Percentiles rank a stretch among this genome's conserved stretches.
These are phyloP conservation scores for Cercospora zeina DNA, from an alignment of 2,329 filamentous ascomycete genomes.

Conservation along the genomic window DNA sequence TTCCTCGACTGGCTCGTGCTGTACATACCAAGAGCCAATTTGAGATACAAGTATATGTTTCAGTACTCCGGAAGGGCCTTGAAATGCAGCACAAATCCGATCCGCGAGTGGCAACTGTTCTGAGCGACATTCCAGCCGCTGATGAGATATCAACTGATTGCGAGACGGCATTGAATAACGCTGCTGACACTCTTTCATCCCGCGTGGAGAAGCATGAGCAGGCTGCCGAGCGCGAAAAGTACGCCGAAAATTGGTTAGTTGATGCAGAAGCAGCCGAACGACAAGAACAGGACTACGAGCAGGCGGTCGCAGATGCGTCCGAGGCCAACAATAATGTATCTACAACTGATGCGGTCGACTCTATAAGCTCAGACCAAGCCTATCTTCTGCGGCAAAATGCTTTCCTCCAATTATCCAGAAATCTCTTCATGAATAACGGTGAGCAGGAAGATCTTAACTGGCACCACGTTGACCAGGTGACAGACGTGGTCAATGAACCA, in stretches of 20 bases:
- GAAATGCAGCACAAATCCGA: conserved; percentile 42
- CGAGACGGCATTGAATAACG: conserved; percentile 64
- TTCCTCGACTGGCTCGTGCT: conserved; percentile 61
- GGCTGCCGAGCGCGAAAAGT: conserved; percentile 58
- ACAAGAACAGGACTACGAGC: conserved; percentile 28
- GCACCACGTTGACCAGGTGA: conserved; percentile 54
- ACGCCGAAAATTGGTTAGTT: conserved; percentile 68
- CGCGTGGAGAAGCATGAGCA: conserved; percentile 66
- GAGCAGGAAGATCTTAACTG: conserved; percentile 65
- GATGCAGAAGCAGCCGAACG: conserved; percentile 43
- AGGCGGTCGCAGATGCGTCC: not conserved
- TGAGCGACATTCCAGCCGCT: conserved; percentile 68
- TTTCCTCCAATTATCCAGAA: conserved; percentile 65
- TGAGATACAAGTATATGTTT: conserved; percentile 71
- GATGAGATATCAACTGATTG: conserved; percentile 69
- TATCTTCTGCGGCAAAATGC: conserved; percentile 59
- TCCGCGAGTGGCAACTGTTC: conserved; percentile 44
- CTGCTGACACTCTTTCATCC: conserved; percentile 65
- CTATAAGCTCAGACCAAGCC: conserved; percentile 31
- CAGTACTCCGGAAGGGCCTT: conserved; percentile 57
- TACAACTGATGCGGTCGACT: conserved; percentile 1
- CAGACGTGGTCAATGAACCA: conserved; percentile 55
- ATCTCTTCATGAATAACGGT: conserved; percentile 72
- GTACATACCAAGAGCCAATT: conserved; percentile 71
- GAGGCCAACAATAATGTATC: conserved; percentile 5